phyloP scores from a whole-genome alignment of 495 filamentous ascomycete species.

The Aspergillus funiculosus region DNA sequence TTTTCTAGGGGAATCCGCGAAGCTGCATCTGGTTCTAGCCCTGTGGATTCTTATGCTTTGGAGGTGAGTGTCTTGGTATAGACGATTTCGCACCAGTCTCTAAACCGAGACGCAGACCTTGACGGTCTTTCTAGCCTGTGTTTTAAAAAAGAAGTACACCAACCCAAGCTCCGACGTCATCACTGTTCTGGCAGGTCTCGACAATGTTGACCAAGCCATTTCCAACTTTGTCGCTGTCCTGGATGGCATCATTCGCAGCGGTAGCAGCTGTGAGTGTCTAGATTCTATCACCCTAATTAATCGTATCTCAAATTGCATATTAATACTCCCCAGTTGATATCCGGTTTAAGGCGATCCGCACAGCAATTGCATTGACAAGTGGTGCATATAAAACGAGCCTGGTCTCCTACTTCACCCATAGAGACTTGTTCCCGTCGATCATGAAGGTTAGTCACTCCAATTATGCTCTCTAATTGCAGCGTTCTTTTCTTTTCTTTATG shows the following conservation, averaged over 20 bases:
- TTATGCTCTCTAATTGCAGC: too few relatives aligned
- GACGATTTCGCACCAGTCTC: slow-evolving; percentile 17
- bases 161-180: slow-evolving; percentile 96
- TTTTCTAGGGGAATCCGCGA: slow-evolving; percentile 67
- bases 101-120: slow-evolving; percentile 64
- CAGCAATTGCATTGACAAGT: slow-evolving; percentile 77
- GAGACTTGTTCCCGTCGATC: slow-evolving; percentile 87
- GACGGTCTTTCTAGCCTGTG: slow-evolving; percentile 73
- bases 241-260: slow-evolving; percentile 75
- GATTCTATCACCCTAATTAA: neutral
- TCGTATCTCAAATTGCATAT: neutral
- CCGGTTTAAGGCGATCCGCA: slow-evolving; percentile 71
- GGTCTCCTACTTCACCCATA: slow-evolving; percentile 89
- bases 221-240: slow-evolving; percentile 80
- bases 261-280: slow-evolving; percentile 56
- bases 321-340: slow-evolving; percentile 52
- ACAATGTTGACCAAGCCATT: slow-evolving; percentile 79
- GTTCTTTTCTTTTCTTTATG: too few relatives aligned
- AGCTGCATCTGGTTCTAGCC: slow-evolving; percentile 55
- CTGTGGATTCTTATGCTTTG: slow-evolving; percentile 72
- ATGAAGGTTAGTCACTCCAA: slow-evolving; percentile 68
- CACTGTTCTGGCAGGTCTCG: slow-evolving; percentile 76
- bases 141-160: slow-evolving; percentile 85
- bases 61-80: slow-evolving; percentile 57
- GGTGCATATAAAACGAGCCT: slow-evolving; percentile 92